phyloP scores from a whole-genome alignment of 1,284 basidiomycete genomes.

The Naganishia sp. region DNA sequence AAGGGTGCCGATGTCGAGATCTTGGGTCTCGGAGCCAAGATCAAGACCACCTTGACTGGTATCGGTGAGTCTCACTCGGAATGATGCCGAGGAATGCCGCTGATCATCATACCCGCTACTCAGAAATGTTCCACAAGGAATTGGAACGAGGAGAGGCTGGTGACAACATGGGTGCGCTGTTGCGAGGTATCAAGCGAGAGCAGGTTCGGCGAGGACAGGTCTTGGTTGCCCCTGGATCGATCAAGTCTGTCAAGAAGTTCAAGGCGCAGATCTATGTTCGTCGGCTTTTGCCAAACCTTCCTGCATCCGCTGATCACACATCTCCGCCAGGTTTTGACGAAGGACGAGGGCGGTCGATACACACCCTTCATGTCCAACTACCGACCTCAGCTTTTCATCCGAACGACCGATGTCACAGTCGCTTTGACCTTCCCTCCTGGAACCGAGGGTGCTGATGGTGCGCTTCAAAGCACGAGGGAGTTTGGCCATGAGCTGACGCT shows the following conservation, averaged over 20 bases:
- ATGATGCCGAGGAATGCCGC: constrained; percentile 4
- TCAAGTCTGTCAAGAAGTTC: constrained; percentile 94
- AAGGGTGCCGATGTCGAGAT: constrained; percentile 96
- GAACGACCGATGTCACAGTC: constrained; percentile 92
- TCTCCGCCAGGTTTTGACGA: constrained; percentile 72
- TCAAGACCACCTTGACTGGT: constrained; percentile 95
- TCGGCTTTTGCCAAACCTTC: constrained; percentile 25
- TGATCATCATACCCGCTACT: constrained; percentile 18
- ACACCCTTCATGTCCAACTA: constrained; percentile 98
- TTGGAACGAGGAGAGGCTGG: constrained; percentile 96
- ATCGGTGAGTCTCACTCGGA: constrained; percentile 65
- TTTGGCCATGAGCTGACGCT: background rate
- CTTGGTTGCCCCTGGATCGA: constrained; percentile 83
- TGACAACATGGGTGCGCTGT: constrained; percentile 98
- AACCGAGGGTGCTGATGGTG: constrained; percentile 65
- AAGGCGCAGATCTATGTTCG: constrained; percentile 83
- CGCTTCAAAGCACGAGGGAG: constrained; percentile 44
- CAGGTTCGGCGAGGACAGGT: constrained; percentile 94
- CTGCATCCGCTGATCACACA: background rate
- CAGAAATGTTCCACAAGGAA: constrained; percentile 99
- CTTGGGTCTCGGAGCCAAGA: constrained; percentile 75
- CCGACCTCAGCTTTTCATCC: constrained; percentile 93
- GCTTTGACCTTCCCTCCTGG: constrained; percentile 83
- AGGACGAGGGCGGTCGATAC: constrained; percentile 97
- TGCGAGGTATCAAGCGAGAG: constrained; percentile 97